These are phyloP conservation scores for Hevea brasiliensis DNA, from an alignment of 345 rosid genomes.

Conservation along the genomic window DNA sequence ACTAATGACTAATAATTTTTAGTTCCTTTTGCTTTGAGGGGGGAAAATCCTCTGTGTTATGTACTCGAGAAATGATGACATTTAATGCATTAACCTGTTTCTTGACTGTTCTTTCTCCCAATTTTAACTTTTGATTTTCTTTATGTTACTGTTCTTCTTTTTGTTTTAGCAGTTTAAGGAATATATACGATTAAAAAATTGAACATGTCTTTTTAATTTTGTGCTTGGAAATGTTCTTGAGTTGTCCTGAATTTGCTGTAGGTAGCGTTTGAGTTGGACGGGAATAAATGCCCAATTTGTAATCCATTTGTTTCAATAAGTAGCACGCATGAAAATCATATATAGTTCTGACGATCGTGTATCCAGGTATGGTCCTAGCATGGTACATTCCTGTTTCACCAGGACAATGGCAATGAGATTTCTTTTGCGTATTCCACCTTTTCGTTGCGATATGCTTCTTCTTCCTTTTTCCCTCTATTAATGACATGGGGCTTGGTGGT, in stretches of 20 bases:
- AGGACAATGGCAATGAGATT: not conserved
- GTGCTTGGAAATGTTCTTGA: not conserved
- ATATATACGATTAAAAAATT: not conserved
- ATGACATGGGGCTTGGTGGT: not conserved
- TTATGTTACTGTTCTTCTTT: not conserved
- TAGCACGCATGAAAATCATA: no score
- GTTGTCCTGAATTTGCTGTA: not conserved
- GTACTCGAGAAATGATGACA: conserved; percentile 8
- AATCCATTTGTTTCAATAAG: not conserved
- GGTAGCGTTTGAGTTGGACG: not conserved
- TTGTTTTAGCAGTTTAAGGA: not conserved
- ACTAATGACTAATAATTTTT: conserved; percentile 14
- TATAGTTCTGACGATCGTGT: no score
- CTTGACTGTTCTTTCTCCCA: not conserved
- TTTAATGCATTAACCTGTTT: conserved; percentile 17
- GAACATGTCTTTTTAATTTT: not conserved
- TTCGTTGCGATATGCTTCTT: not conserved
- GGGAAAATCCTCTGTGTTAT: conserved; percentile 11
- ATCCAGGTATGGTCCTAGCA: not conserved
- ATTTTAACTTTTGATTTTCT: not conserved
- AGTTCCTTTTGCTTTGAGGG: not conserved
- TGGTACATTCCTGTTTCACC: not conserved
- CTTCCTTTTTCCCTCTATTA: not conserved
- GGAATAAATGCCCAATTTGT: not conserved
- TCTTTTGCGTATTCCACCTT: no score